Evolutionary conservation across 148 eudicot species (phyloP).

Genomic region (Amaranthus palmeri): DNA sequence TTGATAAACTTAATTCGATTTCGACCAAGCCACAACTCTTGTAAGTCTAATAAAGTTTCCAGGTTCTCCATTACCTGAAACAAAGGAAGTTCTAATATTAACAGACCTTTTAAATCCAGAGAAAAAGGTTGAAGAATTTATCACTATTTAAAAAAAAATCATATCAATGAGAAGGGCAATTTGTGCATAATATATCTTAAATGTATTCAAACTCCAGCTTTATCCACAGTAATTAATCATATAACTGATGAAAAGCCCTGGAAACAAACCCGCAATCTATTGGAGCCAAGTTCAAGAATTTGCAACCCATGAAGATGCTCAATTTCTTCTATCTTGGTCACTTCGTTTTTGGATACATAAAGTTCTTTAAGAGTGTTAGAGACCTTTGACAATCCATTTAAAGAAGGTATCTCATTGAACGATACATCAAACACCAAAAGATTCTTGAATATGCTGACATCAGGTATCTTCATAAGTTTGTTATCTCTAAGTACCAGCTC

Average conservation of each 20-base stretch:
- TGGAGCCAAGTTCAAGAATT: conserved; percentile 97
- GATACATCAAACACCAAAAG: conserved; percentile 90
- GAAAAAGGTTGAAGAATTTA: too few relatives aligned
- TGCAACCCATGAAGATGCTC: conserved; percentile 74
- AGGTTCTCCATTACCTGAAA: conserved; percentile 87
- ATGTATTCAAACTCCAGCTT: not conserved
- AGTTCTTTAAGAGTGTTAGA: conserved; percentile 75
- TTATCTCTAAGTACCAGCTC: conserved; percentile 93
- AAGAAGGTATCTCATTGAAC: conserved; percentile 79
- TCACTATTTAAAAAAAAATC: too few relatives aligned
- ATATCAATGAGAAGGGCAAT: not conserved
- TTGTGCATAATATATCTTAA: not conserved
- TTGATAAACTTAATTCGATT: conserved; percentile 76
- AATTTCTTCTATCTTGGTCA: conserved; percentile 87
- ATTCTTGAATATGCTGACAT: conserved; percentile 72
- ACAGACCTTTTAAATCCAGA: not conserved
- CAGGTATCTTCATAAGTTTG: conserved; percentile 75
- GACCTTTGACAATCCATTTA: conserved; percentile 68
- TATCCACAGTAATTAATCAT: conserved; percentile 9
- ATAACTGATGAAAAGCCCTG: conserved; percentile 14
- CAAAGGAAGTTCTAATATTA: not conserved
- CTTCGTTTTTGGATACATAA: conserved; percentile 91
- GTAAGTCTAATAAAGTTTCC: conserved; percentile 54
- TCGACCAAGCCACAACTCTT: conserved; percentile 96
- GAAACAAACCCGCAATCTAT: conserved; percentile 74